phyloP scores from a whole-genome alignment of 352 stramenopile species.

The Globisporangium emineosum region DNA sequence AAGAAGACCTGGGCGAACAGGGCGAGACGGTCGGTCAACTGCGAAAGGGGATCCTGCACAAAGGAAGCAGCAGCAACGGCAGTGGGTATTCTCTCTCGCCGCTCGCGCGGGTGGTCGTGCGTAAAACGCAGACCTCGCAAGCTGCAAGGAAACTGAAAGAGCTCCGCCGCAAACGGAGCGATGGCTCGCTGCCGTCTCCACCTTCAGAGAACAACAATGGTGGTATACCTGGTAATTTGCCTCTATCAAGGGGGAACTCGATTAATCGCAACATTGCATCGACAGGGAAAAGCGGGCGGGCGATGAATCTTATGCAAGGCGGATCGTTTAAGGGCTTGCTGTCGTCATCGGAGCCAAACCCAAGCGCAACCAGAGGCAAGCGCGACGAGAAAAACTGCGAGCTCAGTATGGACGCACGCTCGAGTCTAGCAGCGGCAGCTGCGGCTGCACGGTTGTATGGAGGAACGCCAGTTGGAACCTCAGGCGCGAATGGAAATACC shows the following conservation, averaged over 20 bases:
- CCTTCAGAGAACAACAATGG: neutral
- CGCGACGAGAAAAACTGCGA: neutral
- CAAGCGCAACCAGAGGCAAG: neutral
- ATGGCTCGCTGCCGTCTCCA: neutral
- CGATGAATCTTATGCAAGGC: neutral
- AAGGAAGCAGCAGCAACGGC: conserved; percentile 16
- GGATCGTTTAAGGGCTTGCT: neutral
- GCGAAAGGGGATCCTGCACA: conserved; percentile 16
- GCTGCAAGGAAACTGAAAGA: conserved; percentile 52
- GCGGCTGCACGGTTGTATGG: conserved; percentile 34
- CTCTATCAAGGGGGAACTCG: neutral
- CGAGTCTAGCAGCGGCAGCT: conserved; percentile 28
- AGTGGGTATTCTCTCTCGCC: conserved; percentile 28
- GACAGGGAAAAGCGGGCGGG: conserved; percentile 8
- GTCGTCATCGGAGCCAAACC: neutral
- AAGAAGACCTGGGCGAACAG: conserved; percentile 12
- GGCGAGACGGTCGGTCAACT: conserved; percentile 20
- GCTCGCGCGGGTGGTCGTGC: conserved; percentile 37
- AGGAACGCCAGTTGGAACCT: neutral
- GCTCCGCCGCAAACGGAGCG: conserved; percentile 20
- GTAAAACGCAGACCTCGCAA: conserved; percentile 38
- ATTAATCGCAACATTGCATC: conserved; percentile 1
- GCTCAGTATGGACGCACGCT: conserved; percentile 13
- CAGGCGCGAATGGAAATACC: neutral
- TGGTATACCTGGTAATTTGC: neutral